Evolutionary conservation across 495 filamentous ascomycete species (phyloP), one percentile per base, ranked within the genome.

Genomic region (Xylaria sp.): DNA sequence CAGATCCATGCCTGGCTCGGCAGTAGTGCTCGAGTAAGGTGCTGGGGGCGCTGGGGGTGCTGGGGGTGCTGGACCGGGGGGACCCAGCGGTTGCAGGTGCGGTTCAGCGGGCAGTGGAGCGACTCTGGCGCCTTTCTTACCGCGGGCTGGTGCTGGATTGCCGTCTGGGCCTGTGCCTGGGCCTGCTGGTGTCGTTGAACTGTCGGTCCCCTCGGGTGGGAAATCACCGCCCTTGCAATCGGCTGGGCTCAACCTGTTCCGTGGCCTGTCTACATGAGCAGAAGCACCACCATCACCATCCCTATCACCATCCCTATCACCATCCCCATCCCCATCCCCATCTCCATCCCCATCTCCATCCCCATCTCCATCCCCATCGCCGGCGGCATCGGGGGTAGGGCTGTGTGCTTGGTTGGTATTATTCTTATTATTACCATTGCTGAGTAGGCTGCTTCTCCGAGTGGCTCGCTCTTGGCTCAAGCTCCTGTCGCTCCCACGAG

Each of bases 1-100:
- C 55, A 31, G 63, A 72, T 68, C 70, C 2, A 59, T 72, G 53
- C 63, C 62, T 15, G 53, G 40, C 24, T 21, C 21, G 70, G 70
- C 8, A 5, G 63, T 72, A 68, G 70, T 53, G 55, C 37, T 55
- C 35, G 40, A 61, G 33, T 62, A 52, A 48, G 71, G 52, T 50
- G 19, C 57, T 55, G 29, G 57, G 4, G 46, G 4, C 21, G 46
- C 46, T 21, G 17, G 46, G 15, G 15, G 46, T 37, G 33, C 52
- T 55, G 52, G 52, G 52, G 72, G 17, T 65, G 35, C 52, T 43
- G 43, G 59, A 29, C 35, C 68, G 59, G 68, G n/a, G 21, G 44
- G 55, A 7, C 41, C 57, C 57, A 40, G 43, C 35, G 52, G 24
- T 26, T 61, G 53, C 35, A 40, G 24, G 17, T 61, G 53, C 43